Base-by-base conservation (phyloP, 2,329 filamentous ascomycete species). In the Exophiala phaeomuriformis region DNA sequence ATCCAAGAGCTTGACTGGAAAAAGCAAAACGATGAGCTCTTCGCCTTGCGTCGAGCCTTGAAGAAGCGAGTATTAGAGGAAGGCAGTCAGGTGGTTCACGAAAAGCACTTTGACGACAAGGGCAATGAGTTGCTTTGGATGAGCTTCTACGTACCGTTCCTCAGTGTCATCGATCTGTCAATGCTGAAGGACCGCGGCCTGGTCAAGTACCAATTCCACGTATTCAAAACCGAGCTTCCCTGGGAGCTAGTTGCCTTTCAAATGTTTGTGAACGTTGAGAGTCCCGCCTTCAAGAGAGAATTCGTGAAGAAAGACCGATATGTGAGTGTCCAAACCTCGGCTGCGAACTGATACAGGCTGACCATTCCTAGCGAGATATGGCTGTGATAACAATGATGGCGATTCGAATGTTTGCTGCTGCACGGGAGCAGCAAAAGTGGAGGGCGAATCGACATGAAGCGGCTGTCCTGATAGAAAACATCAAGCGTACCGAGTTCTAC, bases 1-100 rank as follows among this genome's bases (percentile, higher is more conserved):
- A 19, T 55, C 6, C 44, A 55, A 27, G 49, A 52, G 31, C 27
- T 54, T 8, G 40, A 57, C 35, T 51, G 51, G 45, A 9, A 29
- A n/a, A 43, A 35, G 10, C 52, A 55, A 5, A 46, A 51, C 29
- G 36, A 32, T 7, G 52, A 52, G 12, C 44, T 52, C 19, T 10
- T 19, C 5, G 12, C 46, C 5, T 39, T 53, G 5, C 51, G 32
- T 27, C n/a, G 39, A 5, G 46, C 42, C 12, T 47, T 33, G 29
- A 33, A 35, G 2, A 44, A 27, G n/a, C 28, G 33, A 31, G 19
- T 28, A 4, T 8, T 27, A 31, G 49, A 30, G 4, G 7, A 37
- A 8, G 12, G 41, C 7, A 8, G 5, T 29, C 19, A 10, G 31
- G 10, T 30, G 7, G 10, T 9, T 5, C 49, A 28, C 6, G 30